Percentiles rank a stretch among this genome's conserved stretches.
Conservation (phyloP, 2,329 filamentous ascomycete species). For the Hymenoscyphus occultus region DNA sequence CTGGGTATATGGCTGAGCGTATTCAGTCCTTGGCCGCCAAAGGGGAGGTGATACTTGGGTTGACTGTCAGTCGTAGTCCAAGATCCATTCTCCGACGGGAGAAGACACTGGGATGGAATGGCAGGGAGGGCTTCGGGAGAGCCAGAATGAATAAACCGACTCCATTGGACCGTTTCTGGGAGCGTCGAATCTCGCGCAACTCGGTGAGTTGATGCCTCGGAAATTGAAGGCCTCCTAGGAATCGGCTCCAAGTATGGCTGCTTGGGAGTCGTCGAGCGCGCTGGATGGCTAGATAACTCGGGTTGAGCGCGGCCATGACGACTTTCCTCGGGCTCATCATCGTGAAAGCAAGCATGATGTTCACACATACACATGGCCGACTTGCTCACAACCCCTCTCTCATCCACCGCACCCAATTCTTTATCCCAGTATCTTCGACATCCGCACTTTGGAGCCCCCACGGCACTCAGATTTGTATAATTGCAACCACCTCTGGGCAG, state of each 20-base stretch:
- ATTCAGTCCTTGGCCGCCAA: constrained; percentile 30
- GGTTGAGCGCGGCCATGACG: constrained; percentile 13
- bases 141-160: constrained; percentile 28
- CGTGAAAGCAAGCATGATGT: constrained; percentile 57
- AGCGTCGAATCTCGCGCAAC: constrained; percentile 13
- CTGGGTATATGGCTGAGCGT: constrained; percentile 30
- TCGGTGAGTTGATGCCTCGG: not conserved
- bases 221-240: not conserved
- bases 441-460: constrained; percentile 46
- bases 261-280: constrained; percentile 2
- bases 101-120: constrained; percentile 38
- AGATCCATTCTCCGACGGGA: constrained; percentile 36
- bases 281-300: constrained; percentile 16
- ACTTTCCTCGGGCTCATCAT: constrained; percentile 25
- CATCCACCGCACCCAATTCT: constrained; percentile 27
- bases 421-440: constrained; percentile 52
- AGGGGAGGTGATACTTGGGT: constrained; percentile 28
- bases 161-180: constrained; percentile 33
- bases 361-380: constrained; percentile 47
- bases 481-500: constrained; percentile 51
- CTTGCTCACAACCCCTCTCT: constrained; percentile 12
- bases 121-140: constrained; percentile 32
- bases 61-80: constrained; percentile 27
- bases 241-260: not conserved
- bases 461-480: constrained; percentile 45